These are phyloP conservation scores for Phytophthora tentaculata DNA, from an alignment of 352 stramenopile species.

Conservation along the genomic window DNA sequence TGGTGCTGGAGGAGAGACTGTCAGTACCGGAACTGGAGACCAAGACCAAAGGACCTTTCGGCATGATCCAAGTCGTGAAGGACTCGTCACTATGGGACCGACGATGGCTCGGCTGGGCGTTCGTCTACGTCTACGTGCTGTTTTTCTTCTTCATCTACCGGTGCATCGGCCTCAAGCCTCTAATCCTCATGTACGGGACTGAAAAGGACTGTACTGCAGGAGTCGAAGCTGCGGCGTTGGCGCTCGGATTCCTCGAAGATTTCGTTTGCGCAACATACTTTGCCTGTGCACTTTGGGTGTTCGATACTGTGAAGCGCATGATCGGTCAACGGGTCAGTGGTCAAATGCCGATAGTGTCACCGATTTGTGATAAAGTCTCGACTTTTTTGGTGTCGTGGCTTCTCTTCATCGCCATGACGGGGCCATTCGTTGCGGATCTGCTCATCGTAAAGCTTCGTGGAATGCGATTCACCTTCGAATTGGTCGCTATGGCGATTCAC, in stretches of 20 bases:
- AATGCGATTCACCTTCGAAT: slow-evolving; percentile 57
- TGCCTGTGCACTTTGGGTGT: slow-evolving; percentile 5
- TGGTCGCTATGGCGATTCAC: slow-evolving; percentile 44
- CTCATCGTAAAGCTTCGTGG: slow-evolving; percentile 43
- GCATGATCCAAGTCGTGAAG: slow-evolving; percentile 7
- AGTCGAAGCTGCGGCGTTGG: slow-evolving; percentile 24
- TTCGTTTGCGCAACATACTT: slow-evolving; percentile 37
- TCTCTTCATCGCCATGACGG: slow-evolving; percentile 33
- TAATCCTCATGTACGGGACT: background rate
- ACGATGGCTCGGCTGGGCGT: slow-evolving; percentile 47
- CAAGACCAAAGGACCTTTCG: background rate
- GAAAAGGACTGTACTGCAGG: slow-evolving; percentile 22
- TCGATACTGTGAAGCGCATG: slow-evolving; percentile 13
- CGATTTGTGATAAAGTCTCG: slow-evolving; percentile 21
- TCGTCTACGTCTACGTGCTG: slow-evolving; percentile 35
- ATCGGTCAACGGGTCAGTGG: background rate
- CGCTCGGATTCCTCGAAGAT: slow-evolving; percentile 53
- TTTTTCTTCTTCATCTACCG: slow-evolving; percentile 47
- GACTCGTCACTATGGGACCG: slow-evolving; percentile 7
- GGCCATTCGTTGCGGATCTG: slow-evolving; percentile 42
- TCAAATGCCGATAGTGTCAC: background rate
- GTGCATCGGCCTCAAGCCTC: slow-evolving; percentile 19
- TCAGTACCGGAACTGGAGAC: background rate
- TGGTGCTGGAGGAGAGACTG: slow-evolving; percentile 15
- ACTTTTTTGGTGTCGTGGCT: slow-evolving; percentile 41